Evolutionary conservation across 2,329 filamentous ascomycete species (phyloP).

Genomic region (Tolypocladium endophyticum): DNA sequence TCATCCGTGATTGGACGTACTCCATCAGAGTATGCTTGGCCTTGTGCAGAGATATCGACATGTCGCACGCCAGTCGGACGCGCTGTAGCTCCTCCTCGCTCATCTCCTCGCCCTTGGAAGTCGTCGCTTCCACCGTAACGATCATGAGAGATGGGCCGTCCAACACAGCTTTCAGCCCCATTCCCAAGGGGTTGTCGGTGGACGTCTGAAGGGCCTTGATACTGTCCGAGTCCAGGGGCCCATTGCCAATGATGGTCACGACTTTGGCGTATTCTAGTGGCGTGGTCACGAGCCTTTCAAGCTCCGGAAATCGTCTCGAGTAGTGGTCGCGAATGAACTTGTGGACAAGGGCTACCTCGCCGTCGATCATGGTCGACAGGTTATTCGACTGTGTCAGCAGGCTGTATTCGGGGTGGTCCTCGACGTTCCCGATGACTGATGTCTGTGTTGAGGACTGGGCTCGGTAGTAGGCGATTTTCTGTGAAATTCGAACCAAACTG

Average conservation of each 20-base stretch:
- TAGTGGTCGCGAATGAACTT: slow-evolving; percentile 97
- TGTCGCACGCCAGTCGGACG: slow-evolving; percentile 71
- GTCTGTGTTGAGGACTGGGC: slow-evolving; percentile 54
- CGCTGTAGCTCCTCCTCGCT: slow-evolving; percentile 62
- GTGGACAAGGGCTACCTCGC: slow-evolving; percentile 85
- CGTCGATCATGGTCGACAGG: slow-evolving; percentile 84
- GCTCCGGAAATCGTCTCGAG: slow-evolving; percentile 82
- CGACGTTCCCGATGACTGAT: slow-evolving; percentile 67
- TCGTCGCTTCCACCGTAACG: slow-evolving; percentile 88
- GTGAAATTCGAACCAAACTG: slow-evolving; percentile 36
- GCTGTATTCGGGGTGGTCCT: slow-evolving; percentile 87
- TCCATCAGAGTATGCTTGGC: slow-evolving; percentile 81
- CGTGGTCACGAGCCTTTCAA: slow-evolving; percentile 82
- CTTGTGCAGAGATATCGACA: slow-evolving; percentile 76
- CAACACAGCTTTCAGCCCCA: slow-evolving; percentile 67
- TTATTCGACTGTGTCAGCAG: slow-evolving; percentile 82
- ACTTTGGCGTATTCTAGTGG: slow-evolving; percentile 93
- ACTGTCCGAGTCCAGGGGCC: slow-evolving; percentile 68
- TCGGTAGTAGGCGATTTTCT: slow-evolving; percentile 77
- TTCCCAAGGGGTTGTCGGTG: slow-evolving; percentile 66
- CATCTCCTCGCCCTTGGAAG: slow-evolving; percentile 72
- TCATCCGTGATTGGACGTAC: slow-evolving; percentile 96
- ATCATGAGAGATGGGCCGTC: slow-evolving; percentile 91
- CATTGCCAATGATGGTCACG: slow-evolving; percentile 86
- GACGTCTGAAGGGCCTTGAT: slow-evolving; percentile 72